A percentile compares a stretch with the other conserved stretches of the same genome.
Evolutionary conservation across 495 filamentous ascomycete species (phyloP).

Genomic region (Podospora didyma): DNA sequence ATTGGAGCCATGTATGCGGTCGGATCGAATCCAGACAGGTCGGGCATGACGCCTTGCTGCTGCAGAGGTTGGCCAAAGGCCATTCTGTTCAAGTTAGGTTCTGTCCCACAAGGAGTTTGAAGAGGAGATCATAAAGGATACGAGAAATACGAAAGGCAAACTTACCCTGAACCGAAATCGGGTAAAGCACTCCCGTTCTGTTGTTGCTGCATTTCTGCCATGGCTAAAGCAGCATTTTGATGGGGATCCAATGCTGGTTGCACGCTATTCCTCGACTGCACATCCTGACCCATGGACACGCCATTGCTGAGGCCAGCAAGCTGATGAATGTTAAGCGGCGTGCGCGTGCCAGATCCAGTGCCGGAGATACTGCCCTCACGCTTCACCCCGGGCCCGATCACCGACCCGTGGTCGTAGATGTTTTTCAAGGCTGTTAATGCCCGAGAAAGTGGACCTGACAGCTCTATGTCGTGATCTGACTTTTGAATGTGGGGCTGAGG

Average conservation of each 20-base stretch:
- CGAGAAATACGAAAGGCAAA: too few species aligned
- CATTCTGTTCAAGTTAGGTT: background rate
- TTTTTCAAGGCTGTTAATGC: slow-evolving; percentile 52
- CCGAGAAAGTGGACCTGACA: slow-evolving; percentile 50
- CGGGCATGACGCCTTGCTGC: slow-evolving; percentile 24
- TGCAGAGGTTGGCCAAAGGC: slow-evolving; percentile 24
- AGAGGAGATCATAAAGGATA: background rate
- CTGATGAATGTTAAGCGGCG: slow-evolving; percentile 29
- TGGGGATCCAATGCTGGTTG: slow-evolving; percentile 41
- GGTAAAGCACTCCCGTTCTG: slow-evolving; percentile 41
- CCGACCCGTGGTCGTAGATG: slow-evolving; percentile 54
- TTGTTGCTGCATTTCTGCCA: slow-evolving; percentile 53
- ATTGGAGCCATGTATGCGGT: slow-evolving; percentile 48
- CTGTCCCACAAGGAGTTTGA: background rate
- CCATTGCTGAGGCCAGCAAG: slow-evolving; percentile 7
- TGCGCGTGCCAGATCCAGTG: slow-evolving; percentile 35
- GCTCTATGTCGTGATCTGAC: slow-evolving; percentile 50
- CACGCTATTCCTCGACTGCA: slow-evolving; percentile 18
- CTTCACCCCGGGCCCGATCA: slow-evolving; percentile 36
- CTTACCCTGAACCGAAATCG: slow-evolving; percentile 31
- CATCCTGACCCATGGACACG: background rate
- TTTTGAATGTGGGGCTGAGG: slow-evolving; percentile 41
- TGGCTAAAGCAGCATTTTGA: slow-evolving; percentile 51
- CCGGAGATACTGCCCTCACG: slow-evolving; percentile 32
- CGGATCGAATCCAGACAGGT: slow-evolving; percentile 40